phyloP scores from a whole-genome alignment of 345 rosid species.

The Gossypium raimondii region DNA sequence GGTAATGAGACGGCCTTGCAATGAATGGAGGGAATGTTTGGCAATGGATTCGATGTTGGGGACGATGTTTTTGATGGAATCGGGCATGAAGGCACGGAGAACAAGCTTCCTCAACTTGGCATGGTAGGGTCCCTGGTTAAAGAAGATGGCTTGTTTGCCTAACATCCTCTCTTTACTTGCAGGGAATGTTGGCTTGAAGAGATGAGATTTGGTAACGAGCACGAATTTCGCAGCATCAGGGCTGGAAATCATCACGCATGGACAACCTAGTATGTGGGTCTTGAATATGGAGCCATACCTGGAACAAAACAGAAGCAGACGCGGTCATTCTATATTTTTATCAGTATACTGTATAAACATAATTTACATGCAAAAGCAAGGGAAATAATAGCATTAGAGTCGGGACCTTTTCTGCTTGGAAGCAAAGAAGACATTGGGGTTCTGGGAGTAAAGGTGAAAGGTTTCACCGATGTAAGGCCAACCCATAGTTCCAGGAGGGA shows the following conservation, averaged over 20 bases:
- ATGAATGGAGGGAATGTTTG: slow-evolving; percentile 29
- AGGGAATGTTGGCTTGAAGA: slow-evolving; percentile 88
- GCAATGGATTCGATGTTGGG: slow-evolving; percentile 56
- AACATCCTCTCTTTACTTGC: slow-evolving; percentile 87
- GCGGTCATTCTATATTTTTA: neutral
- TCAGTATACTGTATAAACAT: too few species aligned
- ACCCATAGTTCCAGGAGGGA: slow-evolving; percentile 88
- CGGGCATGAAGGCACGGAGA: slow-evolving; percentile 72
- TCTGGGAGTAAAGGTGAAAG: slow-evolving; percentile 78
- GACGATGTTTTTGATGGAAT: slow-evolving; percentile 44
- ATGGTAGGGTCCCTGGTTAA: slow-evolving; percentile 83
- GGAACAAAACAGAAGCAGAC: neutral
- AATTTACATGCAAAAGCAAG: too few species aligned
- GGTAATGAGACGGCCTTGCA: slow-evolving; percentile 51
- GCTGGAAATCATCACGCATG: slow-evolving; percentile 84
- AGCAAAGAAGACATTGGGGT: slow-evolving; percentile 82
- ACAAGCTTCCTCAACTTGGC: slow-evolving; percentile 70
- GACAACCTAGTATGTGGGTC: slow-evolving; percentile 77
- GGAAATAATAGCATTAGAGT: too few species aligned
- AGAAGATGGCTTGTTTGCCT: slow-evolving; percentile 79
- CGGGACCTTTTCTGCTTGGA: slow-evolving; percentile 47
- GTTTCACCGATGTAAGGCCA: slow-evolving; percentile 89
- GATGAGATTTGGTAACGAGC: slow-evolving; percentile 55
- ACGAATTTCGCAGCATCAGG: slow-evolving; percentile 82
- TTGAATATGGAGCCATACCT: slow-evolving; percentile 82